A percentile compares a stretch with the other conserved stretches of the same genome.
These are phyloP conservation scores for Raffaelea deltoideospora DNA, from an alignment of 2,329 filamentous ascomycete species.

Conservation along the genomic window DNA sequence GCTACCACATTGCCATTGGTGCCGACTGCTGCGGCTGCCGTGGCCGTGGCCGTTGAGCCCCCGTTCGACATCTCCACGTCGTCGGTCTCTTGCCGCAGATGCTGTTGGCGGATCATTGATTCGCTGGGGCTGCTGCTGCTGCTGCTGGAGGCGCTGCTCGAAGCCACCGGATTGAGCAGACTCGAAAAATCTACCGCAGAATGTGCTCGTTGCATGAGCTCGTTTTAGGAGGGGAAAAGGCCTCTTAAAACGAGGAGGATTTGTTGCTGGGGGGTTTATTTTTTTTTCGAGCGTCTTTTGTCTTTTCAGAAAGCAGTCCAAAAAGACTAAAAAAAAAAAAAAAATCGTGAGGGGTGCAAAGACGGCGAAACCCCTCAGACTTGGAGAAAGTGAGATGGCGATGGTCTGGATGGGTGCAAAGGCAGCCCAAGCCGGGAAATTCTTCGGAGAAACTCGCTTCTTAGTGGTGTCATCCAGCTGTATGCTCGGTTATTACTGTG, in stretches of 20 bases:
- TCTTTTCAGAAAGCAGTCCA: too few relatives aligned
- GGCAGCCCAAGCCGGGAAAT: too few relatives aligned
- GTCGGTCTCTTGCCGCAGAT: constrained; percentile 17
- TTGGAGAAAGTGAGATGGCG: too few relatives aligned
- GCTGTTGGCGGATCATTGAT: constrained; percentile 14
- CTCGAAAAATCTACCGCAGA: constrained; percentile 62
- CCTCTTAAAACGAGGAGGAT: too few relatives aligned
- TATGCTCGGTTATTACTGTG: too few relatives aligned
- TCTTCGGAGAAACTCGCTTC: too few relatives aligned
- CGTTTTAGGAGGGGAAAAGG: constrained; percentile 2
- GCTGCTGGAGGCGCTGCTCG: constrained; percentile 5
- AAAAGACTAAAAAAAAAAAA: constrained; percentile 1
- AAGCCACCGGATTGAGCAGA: constrained; percentile 48
- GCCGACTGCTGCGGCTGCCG: constrained; percentile 35
- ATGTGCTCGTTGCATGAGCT: constrained; percentile 54
- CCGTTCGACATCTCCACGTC: constrained; percentile 32
- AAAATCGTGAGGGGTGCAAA: too few relatives aligned
- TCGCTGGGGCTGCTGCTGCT: constrained; percentile 12
- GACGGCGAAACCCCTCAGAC: too few relatives aligned
- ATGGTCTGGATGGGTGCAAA: too few relatives aligned
- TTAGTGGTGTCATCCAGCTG: too few relatives aligned
- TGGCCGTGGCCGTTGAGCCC: constrained; percentile 9
- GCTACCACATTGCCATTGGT: constrained; percentile 49
- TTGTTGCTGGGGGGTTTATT: too few relatives aligned
- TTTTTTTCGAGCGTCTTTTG: too few relatives aligned